Evolutionary conservation across 139 green algal genomes (phyloP), one percentile per base, ranked within the genome.

Genomic region (Zygnema cylindricum): DNA sequence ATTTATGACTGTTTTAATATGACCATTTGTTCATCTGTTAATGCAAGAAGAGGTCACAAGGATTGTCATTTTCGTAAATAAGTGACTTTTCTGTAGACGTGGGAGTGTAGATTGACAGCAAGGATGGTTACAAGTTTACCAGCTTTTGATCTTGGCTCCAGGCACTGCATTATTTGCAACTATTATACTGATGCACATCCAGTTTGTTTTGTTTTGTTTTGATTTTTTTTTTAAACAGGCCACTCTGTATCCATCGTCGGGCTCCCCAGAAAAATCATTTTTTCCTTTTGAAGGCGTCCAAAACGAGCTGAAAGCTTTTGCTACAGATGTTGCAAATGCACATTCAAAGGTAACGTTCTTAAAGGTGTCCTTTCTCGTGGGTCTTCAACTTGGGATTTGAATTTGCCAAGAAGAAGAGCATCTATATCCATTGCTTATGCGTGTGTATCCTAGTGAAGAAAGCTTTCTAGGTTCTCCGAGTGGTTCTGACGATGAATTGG

Each of bases 281-380:
- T 55, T 73, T 7, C 77, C 77, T 33, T 84, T 84, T 55, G 33
- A 84, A 73, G 77, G 77, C 3, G 77, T 84, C 7, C 77, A 84
- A 7, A 54, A 39, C n/a, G 77, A 84, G 77, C n/a, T 84, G 3
- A 55, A 84, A 54, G 77, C 40, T 35, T 84, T 84, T 38, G 77
- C 11, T 7, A 35, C 75, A 22, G 77, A 84, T 11, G 77, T 84
- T 35, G 16, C 77, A 54, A 2, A 22, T 22, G 40, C 77, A 2
- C n/a, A 32, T 35, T 42, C 3, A 35, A 49, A 69, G 77, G 77
- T 79, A 43, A 11, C 43, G 71, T 79, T 55, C 43, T 79, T 41
- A 43, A 16, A 79, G 36, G 42, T 11, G 3, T 63, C 16, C 49
- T 25, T 7, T 79, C 7, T 79, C 16, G 7, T 63, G 16, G 49